A percentile compares a stretch with the other conserved stretches of the same genome.
These are phyloP conservation scores for Cercospora beticola DNA, from an alignment of 2,329 filamentous ascomycete genomes.

Conservation along the genomic window DNA sequence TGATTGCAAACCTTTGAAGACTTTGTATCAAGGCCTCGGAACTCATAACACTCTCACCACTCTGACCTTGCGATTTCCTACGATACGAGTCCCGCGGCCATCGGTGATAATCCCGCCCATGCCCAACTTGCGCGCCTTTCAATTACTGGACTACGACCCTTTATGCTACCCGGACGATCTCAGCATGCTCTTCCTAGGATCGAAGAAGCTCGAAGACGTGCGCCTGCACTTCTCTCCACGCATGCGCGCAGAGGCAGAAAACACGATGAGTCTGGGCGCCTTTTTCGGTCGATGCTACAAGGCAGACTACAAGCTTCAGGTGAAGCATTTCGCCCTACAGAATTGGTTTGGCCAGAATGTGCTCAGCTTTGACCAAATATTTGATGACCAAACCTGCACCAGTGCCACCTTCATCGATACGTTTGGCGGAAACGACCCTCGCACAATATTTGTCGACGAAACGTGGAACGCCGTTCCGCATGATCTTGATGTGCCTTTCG, in stretches of 20 bases:
- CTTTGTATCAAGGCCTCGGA: slow-evolving; percentile 58
- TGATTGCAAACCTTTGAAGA: slow-evolving; percentile 59
- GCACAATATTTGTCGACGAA: slow-evolving; percentile 55
- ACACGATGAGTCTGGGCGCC: slow-evolving; percentile 54
- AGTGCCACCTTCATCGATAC: slow-evolving; percentile 57
- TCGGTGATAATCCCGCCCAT: slow-evolving; percentile 57
- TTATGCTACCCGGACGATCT: slow-evolving; percentile 65
- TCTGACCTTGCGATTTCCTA: slow-evolving; percentile 58
- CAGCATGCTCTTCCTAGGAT: slow-evolving; percentile 54
- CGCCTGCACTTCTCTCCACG: slow-evolving; percentile 62
- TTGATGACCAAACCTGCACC: slow-evolving; percentile 45
- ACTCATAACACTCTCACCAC: slow-evolving; percentile 51
- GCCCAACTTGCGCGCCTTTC: slow-evolving; percentile 54
- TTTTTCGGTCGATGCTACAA: slow-evolving; percentile 58
- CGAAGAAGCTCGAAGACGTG: slow-evolving; percentile 55
- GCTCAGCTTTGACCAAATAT: slow-evolving; percentile 47
- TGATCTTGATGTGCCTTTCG: slow-evolving; percentile 22
- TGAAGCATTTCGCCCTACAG: slow-evolving; percentile 56
- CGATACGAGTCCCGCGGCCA: slow-evolving; percentile 57
- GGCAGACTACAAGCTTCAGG: slow-evolving; percentile 46
- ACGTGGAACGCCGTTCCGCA: slow-evolving; percentile 48
- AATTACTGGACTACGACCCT: slow-evolving; percentile 61
- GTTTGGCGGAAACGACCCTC: slow-evolving; percentile 48
- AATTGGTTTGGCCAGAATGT: slow-evolving; percentile 59
- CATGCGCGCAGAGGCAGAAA: slow-evolving; percentile 60